Conservation (phyloP, 2,329 filamentous ascomycete species). For the Exserohilum rostratum region DNA sequence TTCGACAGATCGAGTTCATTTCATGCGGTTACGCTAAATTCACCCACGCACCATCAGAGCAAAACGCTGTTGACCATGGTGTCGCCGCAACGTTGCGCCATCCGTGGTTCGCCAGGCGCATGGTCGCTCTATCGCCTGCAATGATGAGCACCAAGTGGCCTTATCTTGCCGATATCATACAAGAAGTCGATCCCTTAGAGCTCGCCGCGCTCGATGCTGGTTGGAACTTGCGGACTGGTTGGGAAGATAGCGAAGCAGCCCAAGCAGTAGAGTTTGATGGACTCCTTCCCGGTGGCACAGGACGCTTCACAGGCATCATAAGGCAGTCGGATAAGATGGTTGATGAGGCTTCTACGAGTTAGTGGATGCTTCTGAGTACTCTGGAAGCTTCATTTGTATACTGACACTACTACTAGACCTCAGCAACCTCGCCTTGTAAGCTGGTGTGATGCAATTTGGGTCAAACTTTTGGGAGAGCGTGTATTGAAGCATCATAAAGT, state of each 20-base stretch:
- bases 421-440: not conserved
- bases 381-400: not conserved
- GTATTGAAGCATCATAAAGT: too few species aligned
- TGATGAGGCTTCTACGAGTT: constrained; percentile 20
- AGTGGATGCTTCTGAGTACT: constrained; percentile 13
- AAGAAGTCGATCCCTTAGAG: constrained; percentile 44
- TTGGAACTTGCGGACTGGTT: constrained; percentile 42
- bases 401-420: not conserved
- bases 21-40: constrained; percentile 67
- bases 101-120: constrained; percentile 39
- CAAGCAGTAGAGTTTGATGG: constrained; percentile 52
- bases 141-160: constrained; percentile 49
- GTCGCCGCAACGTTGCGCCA: constrained; percentile 13
- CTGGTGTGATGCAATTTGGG: not conserved
- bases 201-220: constrained; percentile 39
- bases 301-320: constrained; percentile 47
- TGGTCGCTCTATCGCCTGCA: constrained; percentile 33
- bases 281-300: constrained; percentile 48
- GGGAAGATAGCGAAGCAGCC: constrained; percentile 40
- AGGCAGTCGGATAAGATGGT: constrained; percentile 26
- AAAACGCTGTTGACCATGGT: constrained; percentile 38
- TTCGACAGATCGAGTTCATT: constrained; percentile 58
- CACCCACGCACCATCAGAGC: constrained; percentile 37
- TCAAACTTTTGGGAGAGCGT: not conserved
- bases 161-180: constrained; percentile 49